Evolutionary conservation across 805 yeast species (phyloP).

Genomic region (Candida caryicola): DNA sequence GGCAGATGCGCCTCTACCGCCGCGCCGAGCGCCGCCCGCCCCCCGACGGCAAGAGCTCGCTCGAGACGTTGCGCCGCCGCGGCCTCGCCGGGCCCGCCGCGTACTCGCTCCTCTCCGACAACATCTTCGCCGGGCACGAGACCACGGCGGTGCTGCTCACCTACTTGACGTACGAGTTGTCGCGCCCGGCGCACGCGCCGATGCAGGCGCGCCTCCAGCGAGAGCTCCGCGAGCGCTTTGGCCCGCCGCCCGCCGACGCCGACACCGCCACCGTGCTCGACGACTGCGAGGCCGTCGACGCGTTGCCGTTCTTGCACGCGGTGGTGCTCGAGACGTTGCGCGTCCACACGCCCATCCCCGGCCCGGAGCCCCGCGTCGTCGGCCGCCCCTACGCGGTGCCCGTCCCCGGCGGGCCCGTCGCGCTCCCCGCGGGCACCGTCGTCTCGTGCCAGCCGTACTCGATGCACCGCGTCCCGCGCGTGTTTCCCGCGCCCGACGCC

Average conservation of each 20-base stretch:
- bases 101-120: slow-evolving; percentile 50
- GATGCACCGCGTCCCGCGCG: slow-evolving; percentile 48
- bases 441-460: slow-evolving; percentile 68
- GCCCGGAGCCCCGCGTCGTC: slow-evolving; percentile 60
- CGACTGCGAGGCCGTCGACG: slow-evolving; percentile 46
- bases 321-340: slow-evolving; percentile 59
- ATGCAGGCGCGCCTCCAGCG: slow-evolving; percentile 47
- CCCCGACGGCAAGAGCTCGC: slow-evolving; percentile 26
- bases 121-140: slow-evolving; percentile 75
- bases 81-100: slow-evolving; percentile 34
- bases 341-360: slow-evolving; percentile 70
- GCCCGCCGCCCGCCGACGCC: slow-evolving; percentile 20
- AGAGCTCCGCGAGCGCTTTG: slow-evolving; percentile 44
- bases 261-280: slow-evolving; percentile 13
- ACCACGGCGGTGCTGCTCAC: slow-evolving; percentile 65
- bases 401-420: slow-evolving; percentile 17
- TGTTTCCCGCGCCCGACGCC: slow-evolving; percentile 50
- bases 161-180: slow-evolving; percentile 56
- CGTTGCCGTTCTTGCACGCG: slow-evolving; percentile 57
- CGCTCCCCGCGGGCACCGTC: slow-evolving; percentile 51
- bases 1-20: slow-evolving; percentile 42
- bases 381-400: slow-evolving; percentile 29
- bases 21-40: slow-evolving; percentile 34
- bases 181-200: slow-evolving; percentile 44
- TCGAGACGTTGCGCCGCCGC: slow-evolving; percentile 31